Conservation (phyloP, 192 early-diverging fungal genomes). For the Chytriomyces sp. region DNA sequence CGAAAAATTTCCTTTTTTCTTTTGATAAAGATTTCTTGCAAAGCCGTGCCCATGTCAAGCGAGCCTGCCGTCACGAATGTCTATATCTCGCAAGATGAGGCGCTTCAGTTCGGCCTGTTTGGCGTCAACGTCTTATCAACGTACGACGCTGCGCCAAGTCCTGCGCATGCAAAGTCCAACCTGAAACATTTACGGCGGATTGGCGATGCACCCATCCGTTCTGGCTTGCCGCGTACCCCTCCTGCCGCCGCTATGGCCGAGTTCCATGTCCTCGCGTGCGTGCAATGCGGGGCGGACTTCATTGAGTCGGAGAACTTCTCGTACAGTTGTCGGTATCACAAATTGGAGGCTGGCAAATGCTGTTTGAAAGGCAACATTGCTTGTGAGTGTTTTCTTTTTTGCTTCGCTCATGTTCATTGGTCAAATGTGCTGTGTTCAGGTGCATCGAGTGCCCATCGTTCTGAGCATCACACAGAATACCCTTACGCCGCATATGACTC, state of each 20-base stretch:
- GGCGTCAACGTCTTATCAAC: slow-evolving; percentile 22
- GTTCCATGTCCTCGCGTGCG: slow-evolving; percentile 9
- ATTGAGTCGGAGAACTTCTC: slow-evolving; percentile 6
- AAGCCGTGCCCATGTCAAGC: background rate
- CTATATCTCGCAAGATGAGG: slow-evolving; percentile 21
- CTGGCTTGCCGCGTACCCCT: background rate
- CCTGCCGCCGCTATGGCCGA: background rate
- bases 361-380: slow-evolving; percentile 17
- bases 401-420: background rate
- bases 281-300: slow-evolving; percentile 25
- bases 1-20: background rate
- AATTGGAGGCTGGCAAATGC: slow-evolving; percentile 14
- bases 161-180: background rate
- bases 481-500: slow-evolving; percentile 18
- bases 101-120: slow-evolving; percentile 6
- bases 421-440: slow-evolving; percentile 2
- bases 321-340: slow-evolving; percentile 24
- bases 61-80: slow-evolving; percentile 24
- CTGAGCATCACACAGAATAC: slow-evolving; percentile 25
- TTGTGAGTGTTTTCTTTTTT: slow-evolving; percentile 1
- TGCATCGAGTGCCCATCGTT: slow-evolving; percentile 6
- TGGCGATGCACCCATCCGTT: background rate
- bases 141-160: slow-evolving; percentile 19
- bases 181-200: background rate
- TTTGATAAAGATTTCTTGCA: slow-evolving; percentile 15